Evolutionary conservation across 495 filamentous ascomycete genomes (phyloP), one percentile per base, ranked within the genome.

Genomic region (Pseudomonodictys pantanalensis): DNA sequence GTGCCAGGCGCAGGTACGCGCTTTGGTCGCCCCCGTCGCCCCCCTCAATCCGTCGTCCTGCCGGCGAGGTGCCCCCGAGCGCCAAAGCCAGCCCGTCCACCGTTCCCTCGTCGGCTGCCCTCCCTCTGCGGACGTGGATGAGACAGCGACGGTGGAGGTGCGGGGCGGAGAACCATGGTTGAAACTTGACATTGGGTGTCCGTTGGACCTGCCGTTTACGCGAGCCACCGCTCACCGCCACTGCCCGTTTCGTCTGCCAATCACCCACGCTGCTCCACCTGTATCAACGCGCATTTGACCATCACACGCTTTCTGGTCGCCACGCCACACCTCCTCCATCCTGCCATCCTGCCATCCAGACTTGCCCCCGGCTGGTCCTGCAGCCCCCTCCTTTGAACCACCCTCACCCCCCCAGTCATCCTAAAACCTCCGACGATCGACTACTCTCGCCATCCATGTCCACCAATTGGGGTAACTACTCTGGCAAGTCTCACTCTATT

Each of bases 401-500:
- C 12, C 3, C 38, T 3, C 38, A 3, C 38, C 20, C 38, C 38
- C 43, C 12, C 43, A 22, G 43, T 22, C 20, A 41, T 41, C 38
- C 38, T 41, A 41, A 41, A 41, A 41, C 38, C 38, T 41, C 38
- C 38, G 38, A 41, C 38, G 38, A 12, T 12, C 42, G n/a, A 2
- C 8, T 33, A 15, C 29, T 50, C n/a, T 15, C 39, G 29, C 3
- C 47, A 50, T 5, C 38, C 38, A 41, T 12, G 43, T 28, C 33
- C 33, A 66, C 64, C 20, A 46, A 41, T 35, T 58, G 41, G 58
- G 64, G 64, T 42, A 66, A 66, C 49, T 66, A 62, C 42, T 9
- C 29, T 26, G 43, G 64, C 53, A 41, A 17, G 53, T 50, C 28
- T 44, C 47, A 58, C 58, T 53, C 25, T 52, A 46, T n/a, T 42